Conservation (phyloP, 2,329 filamentous ascomycete species). For the Paraphoma chrysanthemicola region DNA sequence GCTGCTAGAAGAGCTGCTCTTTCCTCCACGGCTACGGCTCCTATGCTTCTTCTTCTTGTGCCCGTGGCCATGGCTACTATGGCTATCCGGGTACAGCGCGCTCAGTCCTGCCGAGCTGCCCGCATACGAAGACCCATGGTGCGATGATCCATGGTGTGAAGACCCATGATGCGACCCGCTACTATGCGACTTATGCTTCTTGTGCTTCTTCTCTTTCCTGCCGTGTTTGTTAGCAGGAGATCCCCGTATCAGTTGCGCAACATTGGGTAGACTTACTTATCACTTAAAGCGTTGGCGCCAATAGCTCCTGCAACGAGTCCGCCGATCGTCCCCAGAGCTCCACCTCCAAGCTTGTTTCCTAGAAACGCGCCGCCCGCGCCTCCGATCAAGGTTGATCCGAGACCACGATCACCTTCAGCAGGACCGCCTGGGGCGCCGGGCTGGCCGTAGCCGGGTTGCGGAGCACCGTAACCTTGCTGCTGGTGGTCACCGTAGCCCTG, state of each 20-base stretch:
- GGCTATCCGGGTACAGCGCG: constrained; percentile 42
- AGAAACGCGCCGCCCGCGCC: constrained; percentile 63
- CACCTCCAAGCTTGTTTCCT: constrained; percentile 62
- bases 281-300: constrained; percentile 61
- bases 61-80: constrained; percentile 6
- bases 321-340: constrained; percentile 59
- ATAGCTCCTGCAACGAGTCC: constrained; percentile 62
- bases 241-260: too few species aligned
- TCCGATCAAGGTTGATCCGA: constrained; percentile 62
- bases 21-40: constrained; percentile 40
- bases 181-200: constrained; percentile 45
- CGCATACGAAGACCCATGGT: constrained; percentile 30
- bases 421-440: constrained; percentile 37
- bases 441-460: constrained; percentile 15
- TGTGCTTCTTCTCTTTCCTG: constrained; percentile 44
- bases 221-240: constrained; percentile 7
- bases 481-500: constrained; percentile 33
- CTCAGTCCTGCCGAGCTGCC: constrained; percentile 44
- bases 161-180: constrained; percentile 34
- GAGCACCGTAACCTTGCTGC: constrained; percentile 29
- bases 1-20: constrained; percentile 42
- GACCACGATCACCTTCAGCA: constrained; percentile 61
- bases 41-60: constrained; percentile 42
- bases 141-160: constrained; percentile 32
- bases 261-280: constrained; percentile 38